Evolutionary conservation across 2,329 filamentous ascomycete genomes (phyloP).

Genomic region (Chrysosporium queenslandicum): DNA sequence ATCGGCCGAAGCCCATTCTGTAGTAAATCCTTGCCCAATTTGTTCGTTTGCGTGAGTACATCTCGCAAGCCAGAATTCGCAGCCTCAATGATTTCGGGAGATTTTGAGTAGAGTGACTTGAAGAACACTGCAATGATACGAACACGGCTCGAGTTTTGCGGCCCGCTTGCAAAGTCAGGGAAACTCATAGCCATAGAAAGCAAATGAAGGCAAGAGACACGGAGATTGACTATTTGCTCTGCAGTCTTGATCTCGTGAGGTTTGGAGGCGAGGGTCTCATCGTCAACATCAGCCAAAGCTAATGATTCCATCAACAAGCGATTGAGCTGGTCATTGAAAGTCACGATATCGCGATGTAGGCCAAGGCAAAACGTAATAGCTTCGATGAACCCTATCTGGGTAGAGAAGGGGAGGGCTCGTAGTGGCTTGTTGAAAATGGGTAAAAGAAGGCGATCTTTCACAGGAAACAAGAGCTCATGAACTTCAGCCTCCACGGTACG

Average conservation of each 20-base stretch:
- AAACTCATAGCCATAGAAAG: slow-evolving; percentile 89
- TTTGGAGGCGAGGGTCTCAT: slow-evolving; percentile 86
- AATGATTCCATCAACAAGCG: slow-evolving; percentile 86
- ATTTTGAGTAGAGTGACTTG: slow-evolving; percentile 91
- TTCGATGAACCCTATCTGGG: slow-evolving; percentile 97
- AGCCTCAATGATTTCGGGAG: slow-evolving; percentile 81
- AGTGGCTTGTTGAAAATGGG: slow-evolving; percentile 94
- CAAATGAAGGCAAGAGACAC: slow-evolving; percentile 87
- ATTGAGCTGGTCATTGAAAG: slow-evolving; percentile 85
- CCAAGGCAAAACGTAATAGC: slow-evolving; percentile 92
- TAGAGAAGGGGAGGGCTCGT: slow-evolving; percentile 81
- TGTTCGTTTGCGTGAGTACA: slow-evolving; percentile 77
- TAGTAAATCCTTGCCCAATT: slow-evolving; percentile 86
- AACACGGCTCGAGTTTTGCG: slow-evolving; percentile 52
- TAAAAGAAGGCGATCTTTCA: slow-evolving; percentile 78
- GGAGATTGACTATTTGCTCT: slow-evolving; percentile 79
- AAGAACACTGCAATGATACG: slow-evolving; percentile 92
- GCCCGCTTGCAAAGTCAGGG: slow-evolving; percentile 74
- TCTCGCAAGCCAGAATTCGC: slow-evolving; percentile 84
- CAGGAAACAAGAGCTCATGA: slow-evolving; percentile 77
- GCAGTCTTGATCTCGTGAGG: slow-evolving; percentile 91
- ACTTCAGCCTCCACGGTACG: slow-evolving; percentile 67
- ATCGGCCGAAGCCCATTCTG: slow-evolving; percentile 91
- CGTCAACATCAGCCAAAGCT: slow-evolving; percentile 85
- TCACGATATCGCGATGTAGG: slow-evolving; percentile 76